Conservation (phyloP, 139 green algal genomes). For the Diplosphaera chodatii region DNA sequence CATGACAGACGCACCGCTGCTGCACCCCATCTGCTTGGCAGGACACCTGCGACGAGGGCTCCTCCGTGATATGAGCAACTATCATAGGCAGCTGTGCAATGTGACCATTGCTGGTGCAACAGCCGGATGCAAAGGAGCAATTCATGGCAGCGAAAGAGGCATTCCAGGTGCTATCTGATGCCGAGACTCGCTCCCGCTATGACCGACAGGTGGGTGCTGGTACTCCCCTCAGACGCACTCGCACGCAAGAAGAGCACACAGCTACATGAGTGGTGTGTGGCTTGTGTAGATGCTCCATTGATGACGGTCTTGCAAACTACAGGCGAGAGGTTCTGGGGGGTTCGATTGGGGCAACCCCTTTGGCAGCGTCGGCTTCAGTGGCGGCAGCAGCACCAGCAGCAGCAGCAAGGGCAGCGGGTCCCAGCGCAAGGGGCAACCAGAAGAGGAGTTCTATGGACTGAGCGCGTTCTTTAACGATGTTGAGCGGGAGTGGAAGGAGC, state of each 20-base stretch:
- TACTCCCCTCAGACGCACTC: too few species aligned
- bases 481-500: constrained; percentile 41
- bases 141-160: constrained; percentile 78
- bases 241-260: too few species aligned
- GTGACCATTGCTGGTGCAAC: too few species aligned
- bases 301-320: too few species aligned
- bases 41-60: too few species aligned
- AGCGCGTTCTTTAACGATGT: constrained; percentile 60
- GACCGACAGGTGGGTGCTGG: constrained; percentile 26
- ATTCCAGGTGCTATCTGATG: constrained; percentile 61
- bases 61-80: too few species aligned
- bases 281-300: too few species aligned
- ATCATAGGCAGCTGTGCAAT: too few species aligned
- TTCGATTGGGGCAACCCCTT: constrained; percentile 20
- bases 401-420: constrained; percentile 1
- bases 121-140: constrained; percentile 53
- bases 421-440: background rate
- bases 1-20: too few species aligned
- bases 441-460: constrained; percentile 33
- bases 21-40: too few species aligned
- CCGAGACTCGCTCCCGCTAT: constrained; percentile 31
- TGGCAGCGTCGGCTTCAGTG: constrained; percentile 3
- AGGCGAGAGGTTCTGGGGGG: background rate
- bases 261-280: too few species aligned
- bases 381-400: constrained; percentile 3